Evolutionary conservation across 2,329 filamentous ascomycete species (phyloP), one percentile per base, ranked within the genome.

Genomic region (Cryphonectria japonica): DNA sequence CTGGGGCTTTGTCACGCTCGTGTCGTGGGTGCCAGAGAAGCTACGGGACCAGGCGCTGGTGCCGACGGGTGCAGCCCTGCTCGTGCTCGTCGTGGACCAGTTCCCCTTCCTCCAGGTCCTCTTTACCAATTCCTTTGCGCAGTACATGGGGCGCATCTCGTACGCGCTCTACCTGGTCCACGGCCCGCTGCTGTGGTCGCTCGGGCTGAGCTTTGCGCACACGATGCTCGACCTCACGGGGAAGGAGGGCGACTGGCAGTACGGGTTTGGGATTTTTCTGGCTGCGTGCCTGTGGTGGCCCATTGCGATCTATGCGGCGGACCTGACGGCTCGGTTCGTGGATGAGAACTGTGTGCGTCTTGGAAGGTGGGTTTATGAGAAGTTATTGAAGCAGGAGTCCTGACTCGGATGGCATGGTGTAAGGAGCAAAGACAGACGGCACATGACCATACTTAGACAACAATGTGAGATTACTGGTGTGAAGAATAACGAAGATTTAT

Each of bases 81-180:
- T 72, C 39, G 52, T 73, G 2, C 34, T 72, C 3, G 39, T 46
- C 4, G 52, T 72, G 39, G 72, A 72, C 59, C 65, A 34, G 3
- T 34, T 67, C 19, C 37, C 41, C 1, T 52, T 61, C 50, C 65
- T 73, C 29, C 72, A 73, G 29, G 50, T 67, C 8, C 63, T 73
- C 7, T 73, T 72, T 43, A 73, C 69, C 32, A 73, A 73, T 7
- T 39, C 32, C 13, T 37, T 73, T 22, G 65, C 72, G 9, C 72
- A 73, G 43, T 73, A 72, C 54, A 26, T 73, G 72, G 72, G 72
- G 3, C 71, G n/a, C 41, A 73, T 73, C 7, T 73, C 72, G 0
- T 73, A 68, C 29, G 65, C 69, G 0, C 37, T 73, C 2, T 73
- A 73, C 64, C 43, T 73, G 29, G 50, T 72, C 7, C 72, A 73